Evolutionary conservation across 2,329 filamentous ascomycete genomes (phyloP).

Genomic region (Aureobasidium sp.): DNA sequence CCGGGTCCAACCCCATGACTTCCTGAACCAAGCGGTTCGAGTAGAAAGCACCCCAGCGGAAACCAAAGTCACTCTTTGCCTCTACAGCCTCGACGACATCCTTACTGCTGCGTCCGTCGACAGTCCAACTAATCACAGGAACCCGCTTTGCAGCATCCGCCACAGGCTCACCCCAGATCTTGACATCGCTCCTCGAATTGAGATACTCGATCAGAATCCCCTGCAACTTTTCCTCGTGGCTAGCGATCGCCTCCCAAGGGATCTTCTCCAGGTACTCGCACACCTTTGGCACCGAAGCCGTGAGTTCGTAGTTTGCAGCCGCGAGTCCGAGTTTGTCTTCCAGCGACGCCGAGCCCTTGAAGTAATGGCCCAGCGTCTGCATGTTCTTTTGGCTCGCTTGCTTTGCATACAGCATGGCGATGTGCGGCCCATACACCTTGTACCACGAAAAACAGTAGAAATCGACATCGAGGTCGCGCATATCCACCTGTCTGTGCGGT

Average conservation of each 20-base stretch:
- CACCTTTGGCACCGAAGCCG: constrained; percentile 53
- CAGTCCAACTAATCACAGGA: constrained; percentile 58
- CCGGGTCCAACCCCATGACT: constrained; percentile 45
- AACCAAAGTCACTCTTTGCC: constrained; percentile 48
- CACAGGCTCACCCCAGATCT: constrained; percentile 49
- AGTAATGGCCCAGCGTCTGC: constrained; percentile 55
- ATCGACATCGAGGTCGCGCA: constrained; percentile 59
- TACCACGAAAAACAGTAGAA: constrained; percentile 77
- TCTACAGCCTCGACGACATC: constrained; percentile 56
- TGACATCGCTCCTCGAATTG: constrained; percentile 41
- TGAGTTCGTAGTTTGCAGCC: constrained; percentile 61
- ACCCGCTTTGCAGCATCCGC: constrained; percentile 44
- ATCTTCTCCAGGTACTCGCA: constrained; percentile 41
- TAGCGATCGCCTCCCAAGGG: constrained; percentile 44
- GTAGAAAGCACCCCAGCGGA: constrained; percentile 62
- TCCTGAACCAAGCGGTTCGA: constrained; percentile 53
- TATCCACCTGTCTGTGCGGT: constrained; percentile 62
- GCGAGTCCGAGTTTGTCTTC: constrained; percentile 61
- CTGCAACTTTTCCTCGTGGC: constrained; percentile 55
- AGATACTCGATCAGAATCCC: constrained; percentile 52
- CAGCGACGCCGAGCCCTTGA: constrained; percentile 50
- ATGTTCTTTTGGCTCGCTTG: constrained; percentile 47
- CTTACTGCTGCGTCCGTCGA: constrained; percentile 47
- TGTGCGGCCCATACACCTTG: constrained; percentile 70
- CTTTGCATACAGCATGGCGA: constrained; percentile 61